Base-by-base conservation (phyloP, 208 protist genomes). In the Leishmania mexicana region DNA sequence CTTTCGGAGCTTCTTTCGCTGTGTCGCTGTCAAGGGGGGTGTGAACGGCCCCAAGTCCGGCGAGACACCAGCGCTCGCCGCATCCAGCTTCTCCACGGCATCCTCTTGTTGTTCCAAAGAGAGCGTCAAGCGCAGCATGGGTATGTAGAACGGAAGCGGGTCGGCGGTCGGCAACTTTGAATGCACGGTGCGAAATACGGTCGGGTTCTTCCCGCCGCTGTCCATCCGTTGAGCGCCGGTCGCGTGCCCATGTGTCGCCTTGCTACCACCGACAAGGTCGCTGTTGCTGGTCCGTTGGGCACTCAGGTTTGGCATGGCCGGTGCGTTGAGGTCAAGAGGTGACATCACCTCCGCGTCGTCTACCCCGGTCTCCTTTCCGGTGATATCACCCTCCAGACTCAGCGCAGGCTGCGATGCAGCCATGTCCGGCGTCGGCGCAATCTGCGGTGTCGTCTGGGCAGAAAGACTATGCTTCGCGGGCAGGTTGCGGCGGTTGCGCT, bases 401-500 rank as follows among this genome's bases (percentile, higher is more conserved):
- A 75, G 62, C 45, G 62, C 45, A n/a, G 77, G 81, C 24, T 76
- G 77, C 19, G n/a, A n/a, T 49, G 31, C 45, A 31, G 31, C 40
- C 24, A 81, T 78, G 35, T 75, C 74, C 2, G 75, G 68, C 60
- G 86, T 78, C 13, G 89, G 84, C 8, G 80, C 84, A 11, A 90
- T 83, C 42, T 83, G 53, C 2, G 93, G 93, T 10, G 90, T 95
- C 24, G 78, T 89, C 51, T 76, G 78, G 13, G 81, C 65, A 21
- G 90, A 93, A 53, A 87, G 83, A 64, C 71, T 88, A 78, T 93
- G 86, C 60, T 86, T 82, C 13, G 75, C 58, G 3, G 88, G 88
- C 45, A 91, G 82, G 71, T 91, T 81, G 47, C 86, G 86, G 2
- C 82, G 85, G 72, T 94, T 93, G 67, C 86, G 83, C 13, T 83